Conservation (phyloP, 345 rosid species). For the Syzygium aqueum region DNA sequence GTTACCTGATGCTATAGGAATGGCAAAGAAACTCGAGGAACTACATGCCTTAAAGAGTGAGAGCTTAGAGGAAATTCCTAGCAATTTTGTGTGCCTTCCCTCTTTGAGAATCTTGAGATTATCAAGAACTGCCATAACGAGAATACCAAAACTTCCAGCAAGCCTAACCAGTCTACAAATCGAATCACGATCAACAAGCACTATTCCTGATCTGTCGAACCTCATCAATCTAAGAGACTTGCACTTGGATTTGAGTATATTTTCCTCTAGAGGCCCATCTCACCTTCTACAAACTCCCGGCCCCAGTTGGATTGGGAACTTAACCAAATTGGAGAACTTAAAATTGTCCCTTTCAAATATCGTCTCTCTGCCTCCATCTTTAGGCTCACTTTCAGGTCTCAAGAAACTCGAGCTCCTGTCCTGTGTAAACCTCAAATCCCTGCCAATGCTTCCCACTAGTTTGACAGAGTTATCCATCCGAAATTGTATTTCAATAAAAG, state of each 20-base stretch:
- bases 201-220: neutral
- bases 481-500: neutral
- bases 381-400: neutral
- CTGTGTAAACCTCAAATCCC: neutral
- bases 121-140: neutral
- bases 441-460: neutral
- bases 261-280: neutral
- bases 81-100: neutral
- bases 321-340: neutral
- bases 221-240: neutral
- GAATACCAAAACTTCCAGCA: neutral
- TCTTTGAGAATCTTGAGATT: neutral
- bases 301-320: neutral
- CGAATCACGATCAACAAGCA: neutral
- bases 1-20: neutral
- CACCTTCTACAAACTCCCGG: neutral
- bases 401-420: neutral
- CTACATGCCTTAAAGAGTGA: neutral
- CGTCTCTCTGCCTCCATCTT: neutral
- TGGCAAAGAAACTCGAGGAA: neutral
- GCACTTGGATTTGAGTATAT: neutral
- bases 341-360: neutral
- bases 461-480: neutral
- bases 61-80: neutral
- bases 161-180: neutral